These are phyloP conservation scores for Earliella scabrosa DNA, from an alignment of 1,284 basidiomycete genomes.

Conservation along the genomic window DNA sequence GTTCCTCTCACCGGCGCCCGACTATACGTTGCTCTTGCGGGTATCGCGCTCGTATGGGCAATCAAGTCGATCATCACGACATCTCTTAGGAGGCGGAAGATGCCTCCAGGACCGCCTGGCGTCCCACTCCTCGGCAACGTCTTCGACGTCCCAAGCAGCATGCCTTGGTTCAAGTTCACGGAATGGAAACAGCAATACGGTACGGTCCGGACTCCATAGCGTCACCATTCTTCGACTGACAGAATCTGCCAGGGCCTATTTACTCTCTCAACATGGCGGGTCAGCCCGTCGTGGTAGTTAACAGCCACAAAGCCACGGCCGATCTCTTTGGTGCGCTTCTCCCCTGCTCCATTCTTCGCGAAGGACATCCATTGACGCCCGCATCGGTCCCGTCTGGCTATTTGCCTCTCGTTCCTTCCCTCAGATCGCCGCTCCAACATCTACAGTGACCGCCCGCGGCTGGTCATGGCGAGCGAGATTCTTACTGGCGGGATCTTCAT, in stretches of 20 bases:
- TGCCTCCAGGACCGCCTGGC: constrained; percentile 23
- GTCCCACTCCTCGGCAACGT: constrained; percentile 28
- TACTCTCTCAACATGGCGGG: constrained; percentile 3
- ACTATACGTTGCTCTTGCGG: constrained; percentile 41
- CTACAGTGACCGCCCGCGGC: constrained; percentile 19
- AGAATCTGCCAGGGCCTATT: not conserved
- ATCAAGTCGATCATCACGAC: not conserved
- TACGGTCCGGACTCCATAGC: not conserved
- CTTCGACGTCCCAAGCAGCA: constrained; percentile 21
- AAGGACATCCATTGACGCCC: not conserved
- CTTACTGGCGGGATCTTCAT: constrained; percentile 6
- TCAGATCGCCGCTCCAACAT: constrained; percentile 13
- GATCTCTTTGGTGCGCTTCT: constrained; percentile 1
- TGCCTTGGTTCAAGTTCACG: constrained; percentile 12
- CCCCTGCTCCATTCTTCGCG: not conserved
- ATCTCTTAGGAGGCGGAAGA: not conserved
- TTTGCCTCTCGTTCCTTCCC: not conserved
- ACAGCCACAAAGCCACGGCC: not conserved
- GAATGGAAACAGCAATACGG: constrained; percentile 16
- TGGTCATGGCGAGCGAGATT: constrained; percentile 18
- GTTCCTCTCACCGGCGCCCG: constrained; percentile 58
- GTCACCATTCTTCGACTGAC: not conserved
- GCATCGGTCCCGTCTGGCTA: not conserved
- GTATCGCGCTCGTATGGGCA: not conserved
- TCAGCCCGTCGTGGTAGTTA: not conserved